Conservation (phyloP, 2,329 filamentous ascomycete genomes). For the Colletotrichum sp. region DNA sequence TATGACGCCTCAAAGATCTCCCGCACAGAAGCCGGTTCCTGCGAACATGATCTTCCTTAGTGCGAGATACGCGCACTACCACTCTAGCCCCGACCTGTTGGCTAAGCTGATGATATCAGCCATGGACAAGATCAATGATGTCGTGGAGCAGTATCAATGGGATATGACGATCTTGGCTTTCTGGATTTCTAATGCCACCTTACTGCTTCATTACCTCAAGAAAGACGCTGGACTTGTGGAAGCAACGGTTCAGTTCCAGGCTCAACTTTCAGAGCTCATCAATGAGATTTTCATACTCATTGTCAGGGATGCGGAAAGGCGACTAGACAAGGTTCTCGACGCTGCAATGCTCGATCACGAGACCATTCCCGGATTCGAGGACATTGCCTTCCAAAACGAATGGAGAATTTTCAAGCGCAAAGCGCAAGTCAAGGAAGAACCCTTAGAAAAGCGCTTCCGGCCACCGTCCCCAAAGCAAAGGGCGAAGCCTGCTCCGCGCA, state of each 20-base stretch:
- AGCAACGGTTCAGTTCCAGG: constrained; percentile 72
- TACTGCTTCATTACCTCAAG: constrained; percentile 95
- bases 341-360: constrained; percentile 96
- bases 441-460: constrained; percentile 86
- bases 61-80: constrained; percentile 95
- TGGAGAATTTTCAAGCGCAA: constrained; percentile 98
- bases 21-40: constrained; percentile 96
- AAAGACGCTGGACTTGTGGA: constrained; percentile 53
- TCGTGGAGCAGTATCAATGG: constrained; percentile 96
- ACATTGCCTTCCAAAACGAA: constrained; percentile 96
- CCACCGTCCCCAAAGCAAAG: constrained; percentile 93
- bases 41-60: constrained; percentile 97
- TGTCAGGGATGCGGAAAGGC: constrained; percentile 91
- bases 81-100: constrained; percentile 85
- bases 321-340: constrained; percentile 95
- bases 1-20: constrained; percentile 95
- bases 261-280: constrained; percentile 90
- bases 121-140: constrained; percentile 95
- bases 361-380: constrained; percentile 96
- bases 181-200: constrained; percentile 96
- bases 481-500: constrained; percentile 90
- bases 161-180: constrained; percentile 99
- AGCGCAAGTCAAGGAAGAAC: constrained; percentile 87
- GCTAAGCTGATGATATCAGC: constrained; percentile 81
- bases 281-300: constrained; percentile 99